These are phyloP conservation scores for Pseudotsuga menziesii DNA, from an alignment of 75 land plant species.

Conservation along the genomic window DNA sequence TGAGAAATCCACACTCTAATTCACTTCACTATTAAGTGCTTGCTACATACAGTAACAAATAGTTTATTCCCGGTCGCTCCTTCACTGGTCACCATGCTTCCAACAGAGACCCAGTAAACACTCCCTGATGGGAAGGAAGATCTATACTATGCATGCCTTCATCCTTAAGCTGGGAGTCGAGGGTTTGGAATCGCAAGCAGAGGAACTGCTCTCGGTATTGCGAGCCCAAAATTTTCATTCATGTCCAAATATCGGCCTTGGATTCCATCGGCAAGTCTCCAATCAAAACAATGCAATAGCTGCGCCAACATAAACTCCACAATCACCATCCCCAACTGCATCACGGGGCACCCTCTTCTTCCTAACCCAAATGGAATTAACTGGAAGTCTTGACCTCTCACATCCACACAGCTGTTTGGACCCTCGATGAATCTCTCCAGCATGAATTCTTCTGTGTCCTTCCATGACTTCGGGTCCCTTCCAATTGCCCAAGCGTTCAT, in stretches of 20 bases:
- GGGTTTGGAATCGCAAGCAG: neutral
- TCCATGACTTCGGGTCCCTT: conserved; percentile 56
- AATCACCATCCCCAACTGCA: conserved; percentile 43
- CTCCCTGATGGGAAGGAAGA: too few species aligned
- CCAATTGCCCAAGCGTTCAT: conserved; percentile 64
- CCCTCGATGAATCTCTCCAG: conserved; percentile 36
- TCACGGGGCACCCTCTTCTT: conserved; percentile 55
- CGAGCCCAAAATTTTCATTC: conserved; percentile 62
- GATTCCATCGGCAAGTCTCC: conserved; percentile 36
- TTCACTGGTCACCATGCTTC: too few species aligned
- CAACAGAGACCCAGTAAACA: too few species aligned
- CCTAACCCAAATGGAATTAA: conserved; percentile 70
- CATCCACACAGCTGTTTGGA: conserved; percentile 28
- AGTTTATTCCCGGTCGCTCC: too few species aligned
- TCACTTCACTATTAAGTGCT: too few species aligned
- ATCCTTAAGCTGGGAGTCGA: too few species aligned
- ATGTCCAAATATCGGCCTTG: conserved; percentile 46
- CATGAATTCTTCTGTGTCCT: conserved; percentile 45
- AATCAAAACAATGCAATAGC: conserved; percentile 55
- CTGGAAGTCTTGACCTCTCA: conserved; percentile 49
- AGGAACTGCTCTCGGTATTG: conserved; percentile 42
- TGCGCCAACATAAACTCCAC: conserved; percentile 50
- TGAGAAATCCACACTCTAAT: too few species aligned
- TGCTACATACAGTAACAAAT: too few species aligned
- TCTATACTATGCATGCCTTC: too few species aligned